These are phyloP conservation scores for Paralagenidium karlingii DNA, from an alignment of 352 stramenopile genomes.

Conservation along the genomic window DNA sequence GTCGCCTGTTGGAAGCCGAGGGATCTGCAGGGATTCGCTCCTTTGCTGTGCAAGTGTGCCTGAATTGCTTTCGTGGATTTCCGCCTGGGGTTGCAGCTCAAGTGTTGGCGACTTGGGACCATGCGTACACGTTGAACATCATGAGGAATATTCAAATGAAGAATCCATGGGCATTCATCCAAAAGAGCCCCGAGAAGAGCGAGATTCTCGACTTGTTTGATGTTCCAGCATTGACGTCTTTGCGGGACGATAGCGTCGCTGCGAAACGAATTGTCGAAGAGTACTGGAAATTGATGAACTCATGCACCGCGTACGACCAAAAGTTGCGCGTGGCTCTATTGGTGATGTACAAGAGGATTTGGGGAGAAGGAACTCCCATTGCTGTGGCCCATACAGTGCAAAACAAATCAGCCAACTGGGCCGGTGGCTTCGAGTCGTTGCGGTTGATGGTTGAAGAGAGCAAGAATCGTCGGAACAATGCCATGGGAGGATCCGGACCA, in stretches of 20 bases:
- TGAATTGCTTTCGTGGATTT: slow-evolving; percentile 74
- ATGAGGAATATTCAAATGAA: slow-evolving; percentile 74
- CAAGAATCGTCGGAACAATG: slow-evolving; percentile 37
- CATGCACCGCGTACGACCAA: slow-evolving; percentile 39
- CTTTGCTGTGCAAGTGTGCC: slow-evolving; percentile 63
- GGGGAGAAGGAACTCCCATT: slow-evolving; percentile 70
- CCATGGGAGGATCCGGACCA: no score
- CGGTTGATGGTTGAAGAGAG: slow-evolving; percentile 77
- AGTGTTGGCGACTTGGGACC: slow-evolving; percentile 68
- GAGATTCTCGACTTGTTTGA: slow-evolving; percentile 51
- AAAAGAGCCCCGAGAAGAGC: slow-evolving; percentile 62
- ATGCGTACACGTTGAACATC: slow-evolving; percentile 64
- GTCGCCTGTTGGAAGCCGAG: slow-evolving; percentile 42
- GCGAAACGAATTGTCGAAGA: slow-evolving; percentile 49
- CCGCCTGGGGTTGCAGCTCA: slow-evolving; percentile 51
- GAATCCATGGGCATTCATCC: slow-evolving; percentile 54
- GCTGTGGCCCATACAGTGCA: slow-evolving; percentile 70
- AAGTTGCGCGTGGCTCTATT: slow-evolving; percentile 60
- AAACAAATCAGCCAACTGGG: slow-evolving; percentile 65
- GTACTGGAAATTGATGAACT: slow-evolving; percentile 71
- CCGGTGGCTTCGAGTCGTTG: slow-evolving; percentile 68
- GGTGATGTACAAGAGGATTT: slow-evolving; percentile 67
- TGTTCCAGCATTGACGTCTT: slow-evolving; percentile 34
- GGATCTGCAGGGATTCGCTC: slow-evolving; percentile 57
- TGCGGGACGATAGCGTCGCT: slow-evolving; percentile 66